Base-by-base conservation (phyloP, 352 stramenopile species). In the Pythium coloratum region DNA sequence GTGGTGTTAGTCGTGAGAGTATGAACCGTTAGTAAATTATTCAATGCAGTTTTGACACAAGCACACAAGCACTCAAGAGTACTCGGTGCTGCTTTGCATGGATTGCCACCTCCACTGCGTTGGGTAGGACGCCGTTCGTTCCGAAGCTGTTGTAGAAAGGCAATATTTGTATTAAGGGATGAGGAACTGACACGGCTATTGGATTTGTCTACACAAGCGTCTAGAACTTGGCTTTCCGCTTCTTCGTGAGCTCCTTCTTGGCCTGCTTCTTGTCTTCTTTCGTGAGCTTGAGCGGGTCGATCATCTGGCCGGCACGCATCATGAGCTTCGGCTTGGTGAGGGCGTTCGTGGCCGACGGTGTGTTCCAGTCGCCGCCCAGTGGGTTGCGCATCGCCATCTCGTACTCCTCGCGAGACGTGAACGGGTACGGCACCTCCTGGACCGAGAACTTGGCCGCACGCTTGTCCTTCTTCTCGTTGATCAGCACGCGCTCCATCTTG, bases 331-430 rank as follows among this genome's bases (percentile, higher is more conserved):
- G 95, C n/a, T 92, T 86, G 6, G 92, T 99, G 70, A 98, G 82
- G 30, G 94, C 85, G 55, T 97, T 96, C 18, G 96, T 94, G 26
- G 93, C 83, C 50, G 88, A 66, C 10, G 88, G 81, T 20, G 96
- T 98, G 77, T 99, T 99, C 96, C 96, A 99, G 69, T 97, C 90
- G 64, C 80, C 88, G 56, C 97, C 95, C 76, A 95, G 90, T 58
- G 86, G 96, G 80, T 92, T 98, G 77, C 81, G 91, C 88, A 99
- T 98, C 49, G 94, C 93, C 64, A 91, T 89, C 78, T 99, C 97
- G 78, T 99, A 99, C 81, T 99, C 92, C 69, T 95, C 92, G 49
- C 95, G 88, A 62, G 89, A 98, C 57, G 89, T 98, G 78, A 98
- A 99, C 33, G 97, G 97, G 79, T 99, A 99, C 59, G 97, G 97